phyloP scores from a whole-genome alignment of 1,284 basidiomycete genomes.

The Boletus sp. region DNA sequence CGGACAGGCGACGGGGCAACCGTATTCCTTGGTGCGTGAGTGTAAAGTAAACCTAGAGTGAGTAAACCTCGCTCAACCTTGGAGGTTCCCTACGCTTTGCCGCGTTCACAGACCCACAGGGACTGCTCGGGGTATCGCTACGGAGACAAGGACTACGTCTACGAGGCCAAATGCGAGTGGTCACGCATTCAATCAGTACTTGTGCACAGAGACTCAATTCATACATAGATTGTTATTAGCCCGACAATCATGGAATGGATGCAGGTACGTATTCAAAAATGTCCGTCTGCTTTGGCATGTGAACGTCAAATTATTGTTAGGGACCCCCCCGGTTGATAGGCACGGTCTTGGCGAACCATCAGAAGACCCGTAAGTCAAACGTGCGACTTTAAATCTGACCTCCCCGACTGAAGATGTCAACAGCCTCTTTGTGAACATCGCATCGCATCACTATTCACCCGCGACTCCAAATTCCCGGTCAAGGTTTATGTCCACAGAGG shows the following conservation, averaged over 20 bases:
- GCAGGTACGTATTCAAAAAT: conserved; percentile 34
- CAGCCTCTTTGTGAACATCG: conserved; percentile 69
- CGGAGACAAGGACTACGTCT: conserved; percentile 55
- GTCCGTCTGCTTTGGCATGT: background rate
- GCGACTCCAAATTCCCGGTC: conserved; percentile 52
- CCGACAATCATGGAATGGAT: conserved; percentile 60
- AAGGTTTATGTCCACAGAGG: conserved; percentile 75
- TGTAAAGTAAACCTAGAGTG: background rate
- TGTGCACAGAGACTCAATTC: background rate
- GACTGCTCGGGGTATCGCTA: conserved; percentile 56
- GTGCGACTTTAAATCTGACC: background rate
- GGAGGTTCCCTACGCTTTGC: conserved; percentile 73
- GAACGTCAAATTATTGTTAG: conserved; percentile 16
- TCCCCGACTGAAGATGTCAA: background rate
- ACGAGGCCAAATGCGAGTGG: conserved; percentile 54
- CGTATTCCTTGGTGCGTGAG: conserved; percentile 54
- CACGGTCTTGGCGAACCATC: conserved; percentile 63
- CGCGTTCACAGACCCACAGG: conserved; percentile 60
- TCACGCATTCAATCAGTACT: background rate
- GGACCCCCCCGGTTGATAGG: conserved; percentile 48
- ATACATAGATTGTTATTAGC: conserved; percentile 53
- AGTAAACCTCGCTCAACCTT: background rate
- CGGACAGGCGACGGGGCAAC: conserved; percentile 55
- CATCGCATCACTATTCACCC: conserved; percentile 52
- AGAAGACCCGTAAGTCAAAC: conserved; percentile 56